Evolutionary conservation across 2,329 filamentous ascomycete species (phyloP).

Genomic region (Corinectria fuckeliana): DNA sequence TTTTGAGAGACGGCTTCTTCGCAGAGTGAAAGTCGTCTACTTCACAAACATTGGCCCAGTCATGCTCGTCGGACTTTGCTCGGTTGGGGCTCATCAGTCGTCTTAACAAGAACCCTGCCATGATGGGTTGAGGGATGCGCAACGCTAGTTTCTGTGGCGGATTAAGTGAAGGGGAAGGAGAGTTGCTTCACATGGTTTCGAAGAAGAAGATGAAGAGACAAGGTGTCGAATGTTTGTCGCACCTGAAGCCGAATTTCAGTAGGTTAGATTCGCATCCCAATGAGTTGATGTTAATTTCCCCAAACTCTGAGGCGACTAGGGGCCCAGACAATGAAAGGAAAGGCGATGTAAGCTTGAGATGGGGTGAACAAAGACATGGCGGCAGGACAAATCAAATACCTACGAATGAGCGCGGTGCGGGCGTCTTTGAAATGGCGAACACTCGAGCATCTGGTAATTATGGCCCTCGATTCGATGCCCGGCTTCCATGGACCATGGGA

Average conservation of each 20-base stretch:
- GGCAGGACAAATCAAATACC: slow-evolving; percentile 28
- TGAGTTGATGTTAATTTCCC: slow-evolving; percentile 23
- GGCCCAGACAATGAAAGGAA: slow-evolving; percentile 25
- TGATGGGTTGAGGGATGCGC: slow-evolving; percentile 22
- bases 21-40: slow-evolving; percentile 27
- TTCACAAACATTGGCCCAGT: slow-evolving; percentile 26
- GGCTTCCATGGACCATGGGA: slow-evolving; percentile 15
- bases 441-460: slow-evolving; percentile 11
- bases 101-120: slow-evolving; percentile 34
- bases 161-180: slow-evolving; percentile 14
- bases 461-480: slow-evolving; percentile 5
- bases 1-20: slow-evolving; percentile 25
- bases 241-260: slow-evolving; percentile 13
- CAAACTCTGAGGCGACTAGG: slow-evolving; percentile 21
- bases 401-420: slow-evolving; percentile 21
- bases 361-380: background rate
- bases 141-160: slow-evolving; percentile 18
- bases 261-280: background rate
- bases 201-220: slow-evolving; percentile 1
- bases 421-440: slow-evolving; percentile 9
- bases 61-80: slow-evolving; percentile 21
- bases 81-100: slow-evolving; percentile 32
- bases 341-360: slow-evolving; percentile 20
- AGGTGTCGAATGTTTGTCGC: slow-evolving; percentile 25
- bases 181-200: slow-evolving; percentile 29